Evolutionary conservation across 495 filamentous ascomycete genomes (phyloP).

Genomic region (Zalerion maritima): DNA sequence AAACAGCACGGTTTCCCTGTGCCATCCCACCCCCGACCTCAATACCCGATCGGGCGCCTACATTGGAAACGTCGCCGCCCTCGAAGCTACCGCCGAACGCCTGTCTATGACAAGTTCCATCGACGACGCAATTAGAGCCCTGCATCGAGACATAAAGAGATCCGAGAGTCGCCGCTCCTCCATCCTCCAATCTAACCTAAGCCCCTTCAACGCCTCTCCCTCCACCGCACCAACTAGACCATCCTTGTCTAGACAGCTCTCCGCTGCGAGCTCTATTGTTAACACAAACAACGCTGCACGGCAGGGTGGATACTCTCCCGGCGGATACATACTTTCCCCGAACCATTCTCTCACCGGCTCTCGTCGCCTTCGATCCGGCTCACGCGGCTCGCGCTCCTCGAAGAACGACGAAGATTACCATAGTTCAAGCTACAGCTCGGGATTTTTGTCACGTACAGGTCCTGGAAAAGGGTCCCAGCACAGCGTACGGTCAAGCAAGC

Average conservation of each 20-base stretch:
- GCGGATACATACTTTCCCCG: constrained; percentile 49
- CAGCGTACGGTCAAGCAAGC: constrained; percentile 25
- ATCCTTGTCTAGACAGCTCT: constrained; percentile 29
- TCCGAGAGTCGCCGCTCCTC: constrained; percentile 46
- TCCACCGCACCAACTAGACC: constrained; percentile 18
- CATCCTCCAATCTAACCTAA: constrained; percentile 27
- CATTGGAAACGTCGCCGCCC: constrained; percentile 60
- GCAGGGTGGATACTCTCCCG: constrained; percentile 58
- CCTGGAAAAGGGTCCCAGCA: constrained; percentile 31
- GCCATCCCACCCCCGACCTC: constrained; percentile 63
- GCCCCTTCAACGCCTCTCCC: constrained; percentile 18
- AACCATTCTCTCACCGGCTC: constrained; percentile 44
- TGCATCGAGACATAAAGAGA: constrained; percentile 63
- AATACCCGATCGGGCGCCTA: constrained; percentile 61
- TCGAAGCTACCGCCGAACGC: constrained; percentile 71
- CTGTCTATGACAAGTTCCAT: constrained; percentile 68
- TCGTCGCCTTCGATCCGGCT: constrained; percentile 42
- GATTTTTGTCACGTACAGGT: constrained; percentile 25
- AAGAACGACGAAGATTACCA: too few relatives aligned
- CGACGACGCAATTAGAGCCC: constrained; percentile 64
- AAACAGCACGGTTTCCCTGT: constrained; percentile 43
- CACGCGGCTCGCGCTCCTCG: constrained; percentile 18
- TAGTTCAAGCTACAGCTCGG: too few relatives aligned
- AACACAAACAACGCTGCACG: constrained; percentile 51
- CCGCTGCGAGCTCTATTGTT: constrained; percentile 50